phyloP scores from a whole-genome alignment of 495 filamentous ascomycete genomes.

The Sabuloglossum arenarium region DNA sequence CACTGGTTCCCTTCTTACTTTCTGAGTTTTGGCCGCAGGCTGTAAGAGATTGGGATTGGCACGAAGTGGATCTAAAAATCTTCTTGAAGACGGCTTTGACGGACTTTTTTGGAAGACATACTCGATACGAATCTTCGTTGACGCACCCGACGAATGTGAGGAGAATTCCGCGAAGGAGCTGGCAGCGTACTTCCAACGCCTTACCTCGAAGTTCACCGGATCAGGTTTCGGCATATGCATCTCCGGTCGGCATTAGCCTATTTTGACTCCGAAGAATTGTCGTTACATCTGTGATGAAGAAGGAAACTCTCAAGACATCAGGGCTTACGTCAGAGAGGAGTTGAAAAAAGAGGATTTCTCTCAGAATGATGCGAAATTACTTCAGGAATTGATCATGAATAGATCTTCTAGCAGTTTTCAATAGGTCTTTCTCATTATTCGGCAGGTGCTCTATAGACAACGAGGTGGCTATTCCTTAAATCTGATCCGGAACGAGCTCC shows the following conservation, averaged over 20 bases:
- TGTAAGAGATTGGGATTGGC: background rate
- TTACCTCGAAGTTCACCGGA: background rate
- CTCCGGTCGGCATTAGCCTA: background rate
- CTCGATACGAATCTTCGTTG: conserved; percentile 10
- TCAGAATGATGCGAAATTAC: background rate
- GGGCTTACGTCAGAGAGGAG: background rate
- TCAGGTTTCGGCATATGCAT: background rate
- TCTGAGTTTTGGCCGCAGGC: background rate
- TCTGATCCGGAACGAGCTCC: background rate
- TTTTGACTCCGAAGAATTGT: background rate
- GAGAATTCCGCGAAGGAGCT: conserved; percentile 11
- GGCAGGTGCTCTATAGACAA: background rate
- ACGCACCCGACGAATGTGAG: conserved; percentile 18
- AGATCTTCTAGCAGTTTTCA: background rate
- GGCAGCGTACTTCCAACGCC: background rate
- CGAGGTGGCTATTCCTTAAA: background rate
- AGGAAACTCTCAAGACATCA: background rate
- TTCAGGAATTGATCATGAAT: background rate
- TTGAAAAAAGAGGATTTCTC: background rate
- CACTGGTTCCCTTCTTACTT: background rate
- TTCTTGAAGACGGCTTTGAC: background rate
- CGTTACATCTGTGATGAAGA: background rate
- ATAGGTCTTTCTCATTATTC: background rate
- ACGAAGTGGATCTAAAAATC: background rate
- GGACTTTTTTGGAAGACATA: background rate